A percentile compares a stretch with the other conserved stretches of the same genome.
Evolutionary conservation across 2,329 filamentous ascomycete species (phyloP).

Genomic region (Fusarium lateritium): DNA sequence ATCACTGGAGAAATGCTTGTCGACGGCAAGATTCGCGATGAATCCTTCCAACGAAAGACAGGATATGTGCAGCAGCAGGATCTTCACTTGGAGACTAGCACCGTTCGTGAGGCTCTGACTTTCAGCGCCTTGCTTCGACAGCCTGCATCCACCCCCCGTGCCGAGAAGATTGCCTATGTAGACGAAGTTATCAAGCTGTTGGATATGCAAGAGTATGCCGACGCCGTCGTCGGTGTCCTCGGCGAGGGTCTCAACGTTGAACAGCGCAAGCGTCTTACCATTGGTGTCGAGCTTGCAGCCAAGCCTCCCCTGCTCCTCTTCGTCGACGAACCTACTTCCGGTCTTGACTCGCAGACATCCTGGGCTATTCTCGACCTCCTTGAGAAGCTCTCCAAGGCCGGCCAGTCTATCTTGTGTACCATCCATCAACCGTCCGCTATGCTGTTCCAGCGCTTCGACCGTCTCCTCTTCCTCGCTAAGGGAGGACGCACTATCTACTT

Average conservation of each 20-base stretch:
- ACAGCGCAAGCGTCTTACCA: slow-evolving; percentile 66
- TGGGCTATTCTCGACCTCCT: slow-evolving; percentile 82
- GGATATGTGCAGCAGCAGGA: slow-evolving; percentile 81
- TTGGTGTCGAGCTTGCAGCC: slow-evolving; percentile 63
- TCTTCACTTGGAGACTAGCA: slow-evolving; percentile 60
- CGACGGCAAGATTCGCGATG: slow-evolving; percentile 75
- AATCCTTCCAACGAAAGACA: slow-evolving; percentile 79
- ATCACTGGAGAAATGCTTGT: slow-evolving; percentile 79
- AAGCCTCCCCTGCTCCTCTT: slow-evolving; percentile 65
- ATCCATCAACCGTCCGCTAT: slow-evolving; percentile 65
- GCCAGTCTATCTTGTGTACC: slow-evolving; percentile 66
- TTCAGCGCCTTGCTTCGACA: slow-evolving; percentile 64
- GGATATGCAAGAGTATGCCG: slow-evolving; percentile 69
- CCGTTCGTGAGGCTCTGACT: slow-evolving; percentile 60
- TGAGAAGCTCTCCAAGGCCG: slow-evolving; percentile 70
- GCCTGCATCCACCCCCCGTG: slow-evolving; percentile 57
- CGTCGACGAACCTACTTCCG: slow-evolving; percentile 68
- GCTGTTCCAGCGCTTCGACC: slow-evolving; percentile 65
- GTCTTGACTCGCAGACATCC: slow-evolving; percentile 73
- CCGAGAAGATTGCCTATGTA: slow-evolving; percentile 67
- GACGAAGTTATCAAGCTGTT: slow-evolving; percentile 69
- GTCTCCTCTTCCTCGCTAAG: slow-evolving; percentile 64
- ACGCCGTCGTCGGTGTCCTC: slow-evolving; percentile 64
- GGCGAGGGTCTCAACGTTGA: slow-evolving; percentile 65
- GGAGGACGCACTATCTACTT: slow-evolving; percentile 48